phyloP scores from a whole-genome alignment of 495 filamentous ascomycete species.

The Tuber indicum region DNA sequence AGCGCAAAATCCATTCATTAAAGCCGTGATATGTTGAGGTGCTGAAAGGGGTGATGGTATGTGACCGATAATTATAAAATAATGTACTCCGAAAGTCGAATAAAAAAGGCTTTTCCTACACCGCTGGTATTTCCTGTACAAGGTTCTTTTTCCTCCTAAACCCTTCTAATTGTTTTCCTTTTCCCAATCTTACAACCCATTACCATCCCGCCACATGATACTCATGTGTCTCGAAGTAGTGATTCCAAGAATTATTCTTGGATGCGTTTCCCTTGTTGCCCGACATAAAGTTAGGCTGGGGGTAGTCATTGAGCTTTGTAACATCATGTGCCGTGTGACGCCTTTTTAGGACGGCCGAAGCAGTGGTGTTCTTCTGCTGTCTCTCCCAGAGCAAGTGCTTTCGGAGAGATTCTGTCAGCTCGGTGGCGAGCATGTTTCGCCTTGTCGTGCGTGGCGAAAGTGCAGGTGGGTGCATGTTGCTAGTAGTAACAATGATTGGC shows the following conservation, averaged over 20 bases:
- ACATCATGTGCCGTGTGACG: constrained; percentile 72
- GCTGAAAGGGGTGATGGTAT: constrained; percentile 41
- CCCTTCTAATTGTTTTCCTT: constrained; percentile 24
- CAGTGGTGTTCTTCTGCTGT: constrained; percentile 82
- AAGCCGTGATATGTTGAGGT: constrained; percentile 41
- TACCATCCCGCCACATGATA: constrained; percentile 69
- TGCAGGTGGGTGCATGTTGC: constrained; percentile 57
- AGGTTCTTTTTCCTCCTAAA: constrained; percentile 9
- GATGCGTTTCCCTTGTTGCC: constrained; percentile 46
- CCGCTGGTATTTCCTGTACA: constrained; percentile 2
- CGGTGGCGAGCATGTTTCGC: constrained; percentile 92
- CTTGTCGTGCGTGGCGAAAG: constrained; percentile 87
- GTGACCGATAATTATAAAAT: constrained; percentile 41
- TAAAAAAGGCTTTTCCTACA: neutral
- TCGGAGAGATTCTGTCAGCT: constrained; percentile 75
- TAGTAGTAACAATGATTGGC: constrained; percentile 75
- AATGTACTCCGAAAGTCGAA: constrained; percentile 28
- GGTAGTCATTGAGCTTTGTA: constrained; percentile 37
- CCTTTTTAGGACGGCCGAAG: constrained; percentile 81
- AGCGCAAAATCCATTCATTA: constrained; percentile 42
- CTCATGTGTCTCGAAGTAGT: constrained; percentile 60
- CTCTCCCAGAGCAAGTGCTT: constrained; percentile 78
- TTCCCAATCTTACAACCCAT: constrained; percentile 29
- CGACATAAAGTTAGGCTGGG: constrained; percentile 31
- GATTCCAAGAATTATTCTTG: constrained; percentile 59